Conservation (phyloP, 306 rosid genomes). For the Psophocarpus tetragonolobus region DNA sequence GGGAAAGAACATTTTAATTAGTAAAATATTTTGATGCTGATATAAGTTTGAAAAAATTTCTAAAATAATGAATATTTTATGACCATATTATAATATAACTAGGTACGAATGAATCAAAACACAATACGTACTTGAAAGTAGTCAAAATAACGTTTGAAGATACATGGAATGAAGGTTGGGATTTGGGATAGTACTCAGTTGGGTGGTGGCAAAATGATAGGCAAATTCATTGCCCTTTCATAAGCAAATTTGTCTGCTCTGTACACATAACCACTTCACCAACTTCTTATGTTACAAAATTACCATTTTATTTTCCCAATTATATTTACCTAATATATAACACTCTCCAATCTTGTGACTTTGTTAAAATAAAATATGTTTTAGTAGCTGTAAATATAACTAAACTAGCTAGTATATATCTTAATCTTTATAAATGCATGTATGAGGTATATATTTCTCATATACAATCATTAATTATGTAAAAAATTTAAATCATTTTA, state of each 20-base stretch:
- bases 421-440: background rate
- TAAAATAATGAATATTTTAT: background rate
- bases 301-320: background rate
- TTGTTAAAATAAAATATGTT: background rate
- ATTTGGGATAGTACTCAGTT: conserved; percentile 20
- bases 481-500: no score
- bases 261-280: conserved; percentile 23
- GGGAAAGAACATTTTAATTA: background rate
- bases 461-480: no score
- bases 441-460: background rate
- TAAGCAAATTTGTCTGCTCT: conserved; percentile 64
- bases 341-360: background rate
- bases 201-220: conserved; percentile 43
- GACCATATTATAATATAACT: background rate
- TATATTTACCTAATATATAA: no score
- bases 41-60: background rate
- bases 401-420: no score
- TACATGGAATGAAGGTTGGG: conserved; percentile 18
- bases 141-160: conserved; percentile 27
- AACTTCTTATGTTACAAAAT: background rate
- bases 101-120: conserved; percentile 7
- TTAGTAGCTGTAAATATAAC: background rate
- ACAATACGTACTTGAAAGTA: background rate
- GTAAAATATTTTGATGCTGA: background rate
- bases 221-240: conserved; percentile 41